Evolutionary conservation across 202 grass and related monocot species (phyloP).

Genomic region (Zizania palustris): DNA sequence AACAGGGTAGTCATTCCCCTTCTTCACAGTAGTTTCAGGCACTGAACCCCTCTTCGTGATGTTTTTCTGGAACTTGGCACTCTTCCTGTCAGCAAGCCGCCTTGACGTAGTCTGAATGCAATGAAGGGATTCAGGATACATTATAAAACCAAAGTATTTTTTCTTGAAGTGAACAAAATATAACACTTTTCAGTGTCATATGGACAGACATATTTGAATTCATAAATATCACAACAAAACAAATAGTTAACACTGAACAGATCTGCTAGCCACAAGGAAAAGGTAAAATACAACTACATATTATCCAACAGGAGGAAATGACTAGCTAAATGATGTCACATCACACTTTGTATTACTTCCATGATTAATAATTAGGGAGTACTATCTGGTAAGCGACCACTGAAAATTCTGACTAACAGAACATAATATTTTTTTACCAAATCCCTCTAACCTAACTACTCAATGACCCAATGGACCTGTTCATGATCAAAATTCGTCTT

Average conservation of each 20-base stretch:
- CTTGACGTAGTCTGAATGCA: slow-evolving; percentile 74
- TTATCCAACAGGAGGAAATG: not conserved
- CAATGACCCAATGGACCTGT: not conserved
- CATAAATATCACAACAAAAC: not conserved
- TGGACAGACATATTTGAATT: not conserved
- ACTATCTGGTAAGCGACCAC: not conserved
- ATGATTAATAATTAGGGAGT: not conserved
- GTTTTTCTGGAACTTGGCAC: slow-evolving; percentile 87
- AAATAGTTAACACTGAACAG: not conserved
- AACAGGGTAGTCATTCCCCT: slow-evolving; percentile 84
- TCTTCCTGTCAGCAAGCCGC: slow-evolving; percentile 79
- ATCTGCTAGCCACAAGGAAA: not conserved
- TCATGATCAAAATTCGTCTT: not conserved
- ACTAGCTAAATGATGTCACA: not conserved
- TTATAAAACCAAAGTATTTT: not conserved
- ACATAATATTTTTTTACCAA: not conserved
- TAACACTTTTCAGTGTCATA: not conserved
- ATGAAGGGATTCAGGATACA: slow-evolving; percentile 28
- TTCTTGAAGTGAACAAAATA: not conserved
- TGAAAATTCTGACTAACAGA: not conserved
- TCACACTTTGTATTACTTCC: not conserved
- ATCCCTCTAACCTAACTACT: slow-evolving; percentile 9
- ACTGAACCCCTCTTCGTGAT: slow-evolving; percentile 75
- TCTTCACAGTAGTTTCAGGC: slow-evolving; percentile 85
- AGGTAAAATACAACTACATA: not conserved